Evolutionary conservation across 495 filamentous ascomycete species (phyloP).

Genomic region (Elaphomyces granulatus): DNA sequence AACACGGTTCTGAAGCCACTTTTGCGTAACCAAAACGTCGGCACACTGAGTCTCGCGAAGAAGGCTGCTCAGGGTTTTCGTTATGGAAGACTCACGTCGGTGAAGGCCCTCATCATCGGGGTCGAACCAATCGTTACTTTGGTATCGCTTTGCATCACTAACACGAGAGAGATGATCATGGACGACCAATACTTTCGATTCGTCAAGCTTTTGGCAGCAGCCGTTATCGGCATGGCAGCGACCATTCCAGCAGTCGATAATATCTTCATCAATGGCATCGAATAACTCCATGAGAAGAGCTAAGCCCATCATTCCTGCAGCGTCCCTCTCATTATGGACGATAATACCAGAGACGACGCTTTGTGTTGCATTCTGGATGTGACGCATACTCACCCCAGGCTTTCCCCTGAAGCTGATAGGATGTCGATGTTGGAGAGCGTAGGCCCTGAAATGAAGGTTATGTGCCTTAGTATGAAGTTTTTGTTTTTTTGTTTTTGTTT

Average conservation of each 20-base stretch:
- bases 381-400: conserved; percentile 24
- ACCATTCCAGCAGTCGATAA: conserved; percentile 29
- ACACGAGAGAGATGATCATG: conserved; percentile 21
- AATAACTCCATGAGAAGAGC: conserved; percentile 29
- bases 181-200: conserved; percentile 23
- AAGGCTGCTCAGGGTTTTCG: conserved; percentile 37
- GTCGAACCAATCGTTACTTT: conserved; percentile 58
- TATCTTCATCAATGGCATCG: conserved; percentile 29
- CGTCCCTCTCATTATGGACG: conserved; percentile 31
- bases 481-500: too few species aligned
- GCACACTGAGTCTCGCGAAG: conserved; percentile 53
- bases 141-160: conserved; percentile 20
- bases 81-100: conserved; percentile 22
- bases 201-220: conserved; percentile 23
- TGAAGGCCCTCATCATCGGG: conserved; percentile 44
- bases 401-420: conserved; percentile 27
- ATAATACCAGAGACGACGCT: conserved; percentile 30
- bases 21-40: conserved; percentile 58
- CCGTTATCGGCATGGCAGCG: conserved; percentile 20
- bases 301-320: conserved; percentile 30
- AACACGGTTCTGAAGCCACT: conserved; percentile 71
- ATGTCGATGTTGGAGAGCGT: conserved; percentile 51
- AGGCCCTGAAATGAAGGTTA: conserved; percentile 35
- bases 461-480: too few species aligned
- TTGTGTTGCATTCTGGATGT: conserved; percentile 24